A percentile compares a stretch with the other conserved stretches of the same genome.
Conservation (phyloP, 2,329 filamentous ascomycete species). For the Phialophora expanda region DNA sequence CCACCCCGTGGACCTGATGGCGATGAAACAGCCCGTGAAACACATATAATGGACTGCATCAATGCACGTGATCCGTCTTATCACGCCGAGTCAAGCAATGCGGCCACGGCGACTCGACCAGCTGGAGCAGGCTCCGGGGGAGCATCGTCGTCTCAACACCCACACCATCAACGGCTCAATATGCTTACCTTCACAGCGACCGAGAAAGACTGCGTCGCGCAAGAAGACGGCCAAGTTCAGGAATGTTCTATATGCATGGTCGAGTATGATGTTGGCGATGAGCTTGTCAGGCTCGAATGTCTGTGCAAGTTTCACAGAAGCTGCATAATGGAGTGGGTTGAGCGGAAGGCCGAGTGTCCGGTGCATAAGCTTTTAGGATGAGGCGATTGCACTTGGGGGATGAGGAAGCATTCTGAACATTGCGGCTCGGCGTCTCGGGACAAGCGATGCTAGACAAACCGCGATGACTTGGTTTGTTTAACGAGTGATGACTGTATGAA, state of each 20-base stretch:
- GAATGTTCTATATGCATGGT: conserved; percentile 71
- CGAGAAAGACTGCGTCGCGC: conserved; percentile 66
- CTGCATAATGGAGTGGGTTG: conserved; percentile 67
- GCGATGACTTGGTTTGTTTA: not conserved
- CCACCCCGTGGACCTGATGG: conserved; percentile 47
- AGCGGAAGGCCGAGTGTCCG: conserved; percentile 63
- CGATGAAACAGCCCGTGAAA: conserved; percentile 50
- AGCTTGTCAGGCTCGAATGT: conserved; percentile 65
- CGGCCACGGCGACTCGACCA: not conserved
- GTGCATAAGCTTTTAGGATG: conserved; percentile 58
- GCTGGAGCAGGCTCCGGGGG: not conserved
- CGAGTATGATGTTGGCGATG: conserved; percentile 65
- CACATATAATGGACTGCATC: conserved; percentile 53
- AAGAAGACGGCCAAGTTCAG: conserved; percentile 58
- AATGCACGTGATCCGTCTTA: conserved; percentile 30
- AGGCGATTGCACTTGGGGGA: not conserved
- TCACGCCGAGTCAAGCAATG: conserved; percentile 29
- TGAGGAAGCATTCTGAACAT: not conserved
- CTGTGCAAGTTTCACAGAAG: conserved; percentile 67
- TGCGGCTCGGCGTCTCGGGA: not conserved
- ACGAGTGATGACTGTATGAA: not conserved
- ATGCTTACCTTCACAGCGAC: conserved; percentile 61
- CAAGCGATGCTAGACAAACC: not conserved
- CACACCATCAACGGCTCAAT: conserved; percentile 41
- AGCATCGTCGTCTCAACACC: conserved; percentile 23